These are phyloP conservation scores for Angophora floribunda DNA, from an alignment of 345 rosid genomes.

Conservation along the genomic window DNA sequence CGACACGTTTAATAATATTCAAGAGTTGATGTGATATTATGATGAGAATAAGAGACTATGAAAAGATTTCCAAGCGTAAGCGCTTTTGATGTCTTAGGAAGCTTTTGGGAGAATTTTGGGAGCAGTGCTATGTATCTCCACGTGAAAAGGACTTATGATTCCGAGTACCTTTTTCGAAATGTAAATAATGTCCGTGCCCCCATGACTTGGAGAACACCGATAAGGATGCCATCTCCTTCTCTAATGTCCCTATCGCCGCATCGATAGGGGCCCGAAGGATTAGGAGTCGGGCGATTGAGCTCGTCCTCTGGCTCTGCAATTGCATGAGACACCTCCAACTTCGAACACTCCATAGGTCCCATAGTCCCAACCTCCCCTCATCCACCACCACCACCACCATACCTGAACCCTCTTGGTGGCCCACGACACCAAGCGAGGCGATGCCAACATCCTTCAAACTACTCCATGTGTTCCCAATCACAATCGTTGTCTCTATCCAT, in stretches of 20 bases:
- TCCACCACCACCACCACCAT: fast-evolving
- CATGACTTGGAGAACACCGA: background rate
- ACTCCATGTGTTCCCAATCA: fast-evolving
- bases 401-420: background rate
- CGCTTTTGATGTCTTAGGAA: background rate
- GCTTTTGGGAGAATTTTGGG: background rate
- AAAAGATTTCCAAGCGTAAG: background rate
- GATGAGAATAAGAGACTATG: background rate
- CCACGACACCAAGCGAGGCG: background rate
- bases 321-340: background rate
- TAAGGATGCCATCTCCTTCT: background rate
- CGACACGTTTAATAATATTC: background rate
- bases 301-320: background rate
- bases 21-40: background rate
- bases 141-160: no score
- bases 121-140: background rate
- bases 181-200: fast-evolving
- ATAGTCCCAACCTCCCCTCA: background rate
- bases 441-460: fast-evolving
- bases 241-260: background rate
- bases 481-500: background rate
- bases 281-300: background rate
- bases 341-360: background rate
- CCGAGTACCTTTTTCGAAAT: background rate
- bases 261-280: background rate